A percentile compares a stretch with the other conserved stretches of the same genome.
phyloP scores from a whole-genome alignment of 805 yeast genomes.

The Wickerhamomyces ciferrii region DNA sequence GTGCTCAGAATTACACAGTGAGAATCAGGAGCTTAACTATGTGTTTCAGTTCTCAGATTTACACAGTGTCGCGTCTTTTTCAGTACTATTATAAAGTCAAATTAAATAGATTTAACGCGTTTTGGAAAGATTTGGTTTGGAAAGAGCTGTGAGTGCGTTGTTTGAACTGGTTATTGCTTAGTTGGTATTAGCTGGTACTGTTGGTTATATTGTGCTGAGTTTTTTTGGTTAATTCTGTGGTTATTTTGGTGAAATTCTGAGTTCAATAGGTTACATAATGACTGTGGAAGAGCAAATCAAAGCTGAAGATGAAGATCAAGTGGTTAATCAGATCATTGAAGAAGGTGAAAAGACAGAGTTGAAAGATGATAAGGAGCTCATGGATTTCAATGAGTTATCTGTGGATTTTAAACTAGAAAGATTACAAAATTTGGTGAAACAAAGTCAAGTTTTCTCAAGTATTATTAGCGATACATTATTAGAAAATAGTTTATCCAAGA shows the following conservation, averaged over 20 bases:
- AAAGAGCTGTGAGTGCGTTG: not conserved
- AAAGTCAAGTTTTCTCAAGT: conserved; percentile 81
- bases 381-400: conserved; percentile 34
- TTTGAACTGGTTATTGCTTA: no score
- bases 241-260: not conserved
- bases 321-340: conserved; percentile 11
- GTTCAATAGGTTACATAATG: conserved; percentile 1
- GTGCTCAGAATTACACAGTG: conserved; percentile 13
- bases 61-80: not conserved
- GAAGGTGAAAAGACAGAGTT: conserved; percentile 5
- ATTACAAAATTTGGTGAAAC: conserved; percentile 71
- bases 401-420: conserved; percentile 58
- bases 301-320: conserved; percentile 14
- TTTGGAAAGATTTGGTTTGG: not conserved
- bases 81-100: not conserved
- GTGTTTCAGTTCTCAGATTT: not conserved
- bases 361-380: conserved; percentile 8
- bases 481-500: conserved; percentile 36
- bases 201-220: no score
- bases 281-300: not conserved
- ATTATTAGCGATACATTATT: conserved; percentile 78
- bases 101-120: not conserved
- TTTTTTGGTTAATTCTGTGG: not conserved
- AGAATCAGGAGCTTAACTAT: not conserved
- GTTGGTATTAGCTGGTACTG: no score